Conservation (phyloP, 176 grass and related monocot genomes). For the Puccinellia tenuiflora region DNA sequence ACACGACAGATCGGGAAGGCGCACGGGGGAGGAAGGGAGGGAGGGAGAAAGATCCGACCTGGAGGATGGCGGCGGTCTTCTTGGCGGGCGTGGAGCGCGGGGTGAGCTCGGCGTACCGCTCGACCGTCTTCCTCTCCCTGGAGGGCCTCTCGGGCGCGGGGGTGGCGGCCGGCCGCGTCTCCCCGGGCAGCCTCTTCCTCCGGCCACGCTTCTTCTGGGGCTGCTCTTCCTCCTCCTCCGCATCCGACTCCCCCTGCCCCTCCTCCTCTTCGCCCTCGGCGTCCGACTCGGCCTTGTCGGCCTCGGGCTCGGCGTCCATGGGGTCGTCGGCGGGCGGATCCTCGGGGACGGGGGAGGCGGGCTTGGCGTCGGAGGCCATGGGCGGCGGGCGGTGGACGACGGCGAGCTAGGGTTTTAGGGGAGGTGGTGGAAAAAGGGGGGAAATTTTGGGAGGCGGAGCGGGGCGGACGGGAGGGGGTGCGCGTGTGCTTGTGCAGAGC, state of each 20-base stretch:
- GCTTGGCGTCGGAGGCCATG: slow-evolving; percentile 47
- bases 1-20: slow-evolving; percentile 14
- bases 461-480: neutral
- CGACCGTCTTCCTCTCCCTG: slow-evolving; percentile 86
- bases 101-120: slow-evolving; percentile 68
- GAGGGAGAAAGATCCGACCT: slow-evolving; percentile 30
- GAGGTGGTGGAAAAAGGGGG: neutral
- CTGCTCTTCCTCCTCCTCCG: neutral
- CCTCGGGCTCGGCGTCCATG: slow-evolving; percentile 8
- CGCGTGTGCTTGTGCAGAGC: neutral
- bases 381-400: neutral
- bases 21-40: accelerated
- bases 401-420: slow-evolving; percentile 45
- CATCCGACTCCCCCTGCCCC: neutral
- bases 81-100: slow-evolving; percentile 37
- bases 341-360: neutral
- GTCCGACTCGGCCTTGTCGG: neutral
- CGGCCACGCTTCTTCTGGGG: slow-evolving; percentile 12
- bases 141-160: slow-evolving; percentile 44
- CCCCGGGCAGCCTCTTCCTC: slow-evolving; percentile 18
- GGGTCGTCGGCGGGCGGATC: slow-evolving; percentile 43
- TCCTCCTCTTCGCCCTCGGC: neutral
- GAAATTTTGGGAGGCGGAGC: slow-evolving; percentile 30
- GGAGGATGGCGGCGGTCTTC: slow-evolving; percentile 56
- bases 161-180: neutral